Evolutionary conservation across 495 filamentous ascomycete species (phyloP).

Genomic region (Geoglossum glabrum): DNA sequence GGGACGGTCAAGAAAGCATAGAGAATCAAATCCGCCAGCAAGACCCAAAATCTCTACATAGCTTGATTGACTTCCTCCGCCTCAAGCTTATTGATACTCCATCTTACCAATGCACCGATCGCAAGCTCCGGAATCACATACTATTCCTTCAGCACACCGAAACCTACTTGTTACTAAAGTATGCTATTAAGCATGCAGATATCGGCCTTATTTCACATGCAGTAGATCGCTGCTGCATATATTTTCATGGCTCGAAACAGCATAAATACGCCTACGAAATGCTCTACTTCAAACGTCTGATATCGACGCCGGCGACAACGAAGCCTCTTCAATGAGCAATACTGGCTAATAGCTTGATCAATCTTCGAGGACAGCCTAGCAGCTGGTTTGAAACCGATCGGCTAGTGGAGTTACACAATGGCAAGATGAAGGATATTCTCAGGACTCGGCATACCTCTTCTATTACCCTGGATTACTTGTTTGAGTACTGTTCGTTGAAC

Average conservation of each 20-base stretch:
- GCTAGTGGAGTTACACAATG: no score
- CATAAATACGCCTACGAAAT: constrained; percentile 8
- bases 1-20: no score
- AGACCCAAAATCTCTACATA: no score
- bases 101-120: constrained; percentile 5
- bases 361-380: constrained; percentile 1
- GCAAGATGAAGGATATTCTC: no score
- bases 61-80: neutral
- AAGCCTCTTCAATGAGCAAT: constrained; percentile 4
- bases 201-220: constrained; percentile 7
- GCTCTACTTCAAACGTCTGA: constrained; percentile 10
- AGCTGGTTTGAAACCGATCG: constrained; percentile 4
- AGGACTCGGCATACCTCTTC: no score
- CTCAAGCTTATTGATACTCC: constrained; percentile 6
- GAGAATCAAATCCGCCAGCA: no score
- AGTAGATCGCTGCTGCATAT: constrained; percentile 4
- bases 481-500: no score
- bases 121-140: constrained; percentile 5
- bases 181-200: constrained; percentile 8
- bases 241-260: constrained; percentile 7
- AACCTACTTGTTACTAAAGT: constrained; percentile 7
- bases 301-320: constrained; percentile 4
- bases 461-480: no score
- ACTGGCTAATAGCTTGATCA: constrained; percentile 8
- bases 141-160: constrained; percentile 9